These are phyloP conservation scores for Leucosporidium creatinivorum DNA, from an alignment of 768 basidiomycete genomes.

Conservation along the genomic window DNA sequence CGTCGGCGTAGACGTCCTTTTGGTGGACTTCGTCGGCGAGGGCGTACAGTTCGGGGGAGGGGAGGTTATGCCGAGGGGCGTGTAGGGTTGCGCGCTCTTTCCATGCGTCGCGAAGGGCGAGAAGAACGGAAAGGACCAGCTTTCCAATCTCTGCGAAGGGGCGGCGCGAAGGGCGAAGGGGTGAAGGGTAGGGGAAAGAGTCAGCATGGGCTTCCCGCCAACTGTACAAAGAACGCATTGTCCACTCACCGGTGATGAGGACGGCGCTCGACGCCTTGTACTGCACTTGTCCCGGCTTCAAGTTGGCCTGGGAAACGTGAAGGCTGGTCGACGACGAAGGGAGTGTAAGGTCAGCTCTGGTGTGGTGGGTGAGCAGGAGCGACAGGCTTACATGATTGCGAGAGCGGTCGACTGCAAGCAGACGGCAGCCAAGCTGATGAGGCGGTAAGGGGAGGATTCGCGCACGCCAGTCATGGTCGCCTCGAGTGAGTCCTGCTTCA, in stretches of 20 bases:
- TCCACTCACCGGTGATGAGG: conserved; percentile 29
- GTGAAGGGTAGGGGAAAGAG: background rate
- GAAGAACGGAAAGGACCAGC: conserved; percentile 33
- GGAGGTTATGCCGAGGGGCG: conserved; percentile 20
- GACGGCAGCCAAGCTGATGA: conserved; percentile 22
- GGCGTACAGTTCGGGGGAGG: conserved; percentile 23
- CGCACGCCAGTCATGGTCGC: too few relatives aligned
- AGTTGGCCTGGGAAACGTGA: conserved; percentile 23
- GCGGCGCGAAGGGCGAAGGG: too few relatives aligned
- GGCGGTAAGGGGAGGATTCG: too few relatives aligned
- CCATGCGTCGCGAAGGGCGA: conserved; percentile 30
- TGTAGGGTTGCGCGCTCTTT: conserved; percentile 22
- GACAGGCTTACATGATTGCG: conserved; percentile 28
- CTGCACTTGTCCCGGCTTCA: conserved; percentile 21
- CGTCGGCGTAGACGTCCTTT: conserved; percentile 17
- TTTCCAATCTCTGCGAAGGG: conserved; percentile 32
- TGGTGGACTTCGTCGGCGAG: background rate
- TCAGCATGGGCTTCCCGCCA: background rate
- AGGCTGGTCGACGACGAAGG: background rate
- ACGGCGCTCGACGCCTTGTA: conserved; percentile 37
- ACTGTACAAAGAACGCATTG: too few relatives aligned
- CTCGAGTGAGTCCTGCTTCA: too few relatives aligned
- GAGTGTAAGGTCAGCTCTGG: conserved; percentile 1
- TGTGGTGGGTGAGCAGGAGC: background rate
- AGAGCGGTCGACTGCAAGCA: conserved; percentile 34